Evolutionary conservation across 257 asterid genomes (phyloP).

Genomic region (Solanum chmielewskii): DNA sequence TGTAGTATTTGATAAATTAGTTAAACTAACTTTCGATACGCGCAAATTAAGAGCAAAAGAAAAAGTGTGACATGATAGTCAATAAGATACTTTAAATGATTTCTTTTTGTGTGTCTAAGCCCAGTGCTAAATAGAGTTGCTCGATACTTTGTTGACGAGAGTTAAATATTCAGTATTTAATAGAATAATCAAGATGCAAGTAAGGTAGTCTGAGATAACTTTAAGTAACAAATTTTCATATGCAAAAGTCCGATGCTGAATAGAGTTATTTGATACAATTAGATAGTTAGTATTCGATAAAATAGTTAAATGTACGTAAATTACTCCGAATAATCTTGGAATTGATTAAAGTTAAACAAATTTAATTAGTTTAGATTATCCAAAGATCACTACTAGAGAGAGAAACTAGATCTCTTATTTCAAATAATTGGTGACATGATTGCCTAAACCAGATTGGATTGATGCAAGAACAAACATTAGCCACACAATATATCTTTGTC

Average conservation of each 20-base stretch:
- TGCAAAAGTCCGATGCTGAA: rapidly evolving
- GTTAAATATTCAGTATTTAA: background rate
- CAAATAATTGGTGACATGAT: background rate
- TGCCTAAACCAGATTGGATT: background rate
- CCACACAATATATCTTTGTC: background rate
- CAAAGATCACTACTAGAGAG: background rate
- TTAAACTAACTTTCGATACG: rapidly evolving
- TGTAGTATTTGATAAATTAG: background rate
- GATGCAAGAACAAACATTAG: background rate
- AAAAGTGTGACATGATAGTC: background rate
- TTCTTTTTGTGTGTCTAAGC: background rate
- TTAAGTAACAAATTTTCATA: background rate
- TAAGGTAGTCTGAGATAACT: rapidly evolving
- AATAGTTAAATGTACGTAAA: background rate
- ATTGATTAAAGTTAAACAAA: background rate
- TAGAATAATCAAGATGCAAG: background rate
- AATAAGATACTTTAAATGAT: background rate
- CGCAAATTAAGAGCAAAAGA: background rate
- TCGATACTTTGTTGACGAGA: background rate
- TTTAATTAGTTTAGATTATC: background rate
- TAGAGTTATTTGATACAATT: background rate
- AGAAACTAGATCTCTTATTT: background rate
- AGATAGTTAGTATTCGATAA: background rate
- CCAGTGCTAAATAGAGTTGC: background rate
- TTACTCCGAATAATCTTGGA: background rate